Base-by-base conservation (phyloP, 2,329 filamentous ascomycete species). In the Aspergillus fumigatus region DNA sequence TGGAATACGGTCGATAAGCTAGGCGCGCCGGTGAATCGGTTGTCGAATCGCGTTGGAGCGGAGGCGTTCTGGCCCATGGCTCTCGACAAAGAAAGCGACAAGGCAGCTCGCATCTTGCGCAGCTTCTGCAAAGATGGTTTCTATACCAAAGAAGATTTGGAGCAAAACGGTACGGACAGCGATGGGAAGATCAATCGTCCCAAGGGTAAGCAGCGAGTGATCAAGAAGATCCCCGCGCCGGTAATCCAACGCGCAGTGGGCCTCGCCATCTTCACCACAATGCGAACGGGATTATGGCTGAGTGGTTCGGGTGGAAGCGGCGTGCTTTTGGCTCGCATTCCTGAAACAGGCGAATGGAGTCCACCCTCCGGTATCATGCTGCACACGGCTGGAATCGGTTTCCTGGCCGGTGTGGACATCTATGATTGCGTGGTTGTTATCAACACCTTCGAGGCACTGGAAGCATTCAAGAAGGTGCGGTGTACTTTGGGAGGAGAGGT, bases 391-490 rank as follows among this genome's bases (percentile, higher is more conserved):
- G 91, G 89, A 0, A 81, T 97, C 35, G 93, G 92, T 38, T 97
- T 97, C 69, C 83, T 96, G 53, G 87, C 92, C 5, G 93, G 92
- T 2, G 88, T 96, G 43, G 93, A 97, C 70, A 92, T 97, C 32
- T 97, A 97, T 78, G 93, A 97, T 72, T 96, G 92, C 68, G 89
- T 97, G 14, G 83, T 97, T 8, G 89, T 97, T 38, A 92, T 97
- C 70, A 97, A 96, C 76, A 92, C 89, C 48, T 85, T 89, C 48
- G 83, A 90, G 55, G 91, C 92, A 6, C 78, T 97, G 49, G 89
- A 96, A 63, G 85, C 89, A 0, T 95, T 97, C 69, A 91, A 89
- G 38, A 87, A 86, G 56, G 78, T 93, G 3, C 84, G 88, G 53
- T 86, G 91, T 54, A 94, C 89, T 0, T 78, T 97, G 2, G 92